Evolutionary conservation across 768 basidiomycete genomes (phyloP), one percentile per base, ranked within the genome.

Genomic region (Sarcodon sp.): DNA sequence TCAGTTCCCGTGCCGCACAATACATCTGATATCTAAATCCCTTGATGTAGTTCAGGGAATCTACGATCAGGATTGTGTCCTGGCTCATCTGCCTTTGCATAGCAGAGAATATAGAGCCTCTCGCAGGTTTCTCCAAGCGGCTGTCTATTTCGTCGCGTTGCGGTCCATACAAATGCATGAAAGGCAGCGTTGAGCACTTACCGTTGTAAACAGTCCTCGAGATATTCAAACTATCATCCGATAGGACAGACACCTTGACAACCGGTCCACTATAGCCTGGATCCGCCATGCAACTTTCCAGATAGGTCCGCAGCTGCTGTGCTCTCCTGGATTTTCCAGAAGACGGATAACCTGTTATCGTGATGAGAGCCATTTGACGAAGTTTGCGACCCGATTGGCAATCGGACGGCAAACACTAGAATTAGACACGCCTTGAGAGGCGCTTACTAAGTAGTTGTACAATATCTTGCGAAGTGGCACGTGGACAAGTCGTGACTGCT

Each of bases 11-110:
- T 4, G 92, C 93, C 1, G 89, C 88, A 59, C 94, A 97, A 61
- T 97, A 96, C 68, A 99, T 81, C 63, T 99, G 96, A 64, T 99
- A 99, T 32, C 96, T 80, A 61, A 91, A 96, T 9, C 94, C 94
- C 62, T 99, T 98, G 73, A 98, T 98, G 65, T 99, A 97, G 60
- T 98, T 98, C 55, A 87, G 74, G 11, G 83, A 79, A 59, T 99
- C 96, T 51, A 92, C 74, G 54, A 99, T 86, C 50, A 96, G 72
- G 56, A 97, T 78, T 0, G 79, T 85, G 56, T 87, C 80, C 34
- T 65, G 62, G 18, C 74, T 71, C 53, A 99, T 71, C 33, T 76
- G 71, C 10, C 96, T 73, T 55, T 84, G 88, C 45, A 92, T 69
- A 1, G 87, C 78, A 1, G 91, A 79, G 62, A 94, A 90, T 16